phyloP scores from a whole-genome alignment of 1,284 basidiomycete genomes.

The Fomitopsis pinicola region DNA sequence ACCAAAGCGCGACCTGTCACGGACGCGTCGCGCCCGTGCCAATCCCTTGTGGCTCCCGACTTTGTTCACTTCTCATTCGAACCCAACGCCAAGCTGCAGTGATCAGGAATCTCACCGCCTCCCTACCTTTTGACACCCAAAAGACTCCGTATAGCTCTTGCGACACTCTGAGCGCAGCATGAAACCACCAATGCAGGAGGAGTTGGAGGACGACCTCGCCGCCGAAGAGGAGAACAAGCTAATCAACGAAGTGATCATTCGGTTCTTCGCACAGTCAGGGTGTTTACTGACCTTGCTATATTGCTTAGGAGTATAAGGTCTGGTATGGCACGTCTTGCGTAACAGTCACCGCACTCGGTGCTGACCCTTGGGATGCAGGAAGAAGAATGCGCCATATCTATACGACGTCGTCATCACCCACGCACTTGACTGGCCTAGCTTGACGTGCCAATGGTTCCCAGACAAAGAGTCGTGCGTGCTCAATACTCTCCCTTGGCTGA shows the following conservation, averaged over 20 bases:
- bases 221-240: constrained; percentile 88
- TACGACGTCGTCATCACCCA: constrained; percentile 98
- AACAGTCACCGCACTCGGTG: not conserved
- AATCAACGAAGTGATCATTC: constrained; percentile 78
- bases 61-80: not conserved
- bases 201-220: constrained; percentile 76
- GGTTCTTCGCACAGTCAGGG: not conserved
- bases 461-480: constrained; percentile 84
- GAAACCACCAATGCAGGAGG: constrained; percentile 64
- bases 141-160: not conserved
- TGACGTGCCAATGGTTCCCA: constrained; percentile 99
- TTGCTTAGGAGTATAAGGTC: constrained; percentile 73
- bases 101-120: no score
- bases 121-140: not conserved
- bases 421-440: constrained; percentile 95
- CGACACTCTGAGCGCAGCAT: constrained; percentile 21
- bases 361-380: constrained; percentile 47
- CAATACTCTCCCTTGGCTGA: not conserved
- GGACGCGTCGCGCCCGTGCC: constrained; percentile 5
- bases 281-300: not conserved
- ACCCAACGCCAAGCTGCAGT: no score
- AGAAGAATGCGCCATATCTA: constrained; percentile 96
- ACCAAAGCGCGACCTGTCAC: constrained; percentile 1
- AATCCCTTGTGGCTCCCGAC: not conserved
- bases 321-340: constrained; percentile 46